Percentiles rank a stretch among this genome's conserved stretches.
Conservation (phyloP, 2,329 filamentous ascomycete genomes). For the Neodidymelliopsis sp. region DNA sequence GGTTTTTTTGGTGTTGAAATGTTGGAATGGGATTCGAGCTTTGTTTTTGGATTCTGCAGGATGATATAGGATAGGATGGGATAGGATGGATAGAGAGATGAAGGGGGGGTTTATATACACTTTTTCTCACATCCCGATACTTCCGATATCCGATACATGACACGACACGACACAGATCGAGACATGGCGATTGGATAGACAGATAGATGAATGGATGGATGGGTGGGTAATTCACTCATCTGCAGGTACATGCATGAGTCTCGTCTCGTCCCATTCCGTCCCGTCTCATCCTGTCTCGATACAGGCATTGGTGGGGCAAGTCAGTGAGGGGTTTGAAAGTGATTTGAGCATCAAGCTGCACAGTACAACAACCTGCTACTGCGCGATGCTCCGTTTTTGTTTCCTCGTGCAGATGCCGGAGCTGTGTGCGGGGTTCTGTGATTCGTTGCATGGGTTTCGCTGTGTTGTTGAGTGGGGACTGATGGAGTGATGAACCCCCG, state of each 20-base stretch:
- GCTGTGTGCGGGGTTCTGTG: not conserved
- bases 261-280: too few relatives aligned
- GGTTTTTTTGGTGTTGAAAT: not conserved
- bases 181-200: too few relatives aligned
- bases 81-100: too few relatives aligned
- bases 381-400: not conserved
- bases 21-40: not conserved
- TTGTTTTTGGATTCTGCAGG: too few relatives aligned
- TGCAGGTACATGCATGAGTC: not conserved
- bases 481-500: conserved; percentile 5
- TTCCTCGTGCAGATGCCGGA: not conserved
- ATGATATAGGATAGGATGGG: too few relatives aligned
- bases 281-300: too few relatives aligned
- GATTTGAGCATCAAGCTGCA: conserved; percentile 1
- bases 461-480: not conserved
- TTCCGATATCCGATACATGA: not conserved
- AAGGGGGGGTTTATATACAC: conserved; percentile 2
- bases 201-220: too few relatives aligned
- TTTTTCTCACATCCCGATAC: not conserved
- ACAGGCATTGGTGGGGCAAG: conserved; percentile 12
- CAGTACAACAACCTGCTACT: conserved; percentile 5
- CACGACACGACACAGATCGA: too few relatives aligned
- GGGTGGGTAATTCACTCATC: conserved; percentile 15
- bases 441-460: conserved; percentile 2
- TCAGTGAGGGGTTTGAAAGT: conserved; percentile 15